Evolutionary conservation across 768 basidiomycete genomes (phyloP).

Genomic region (Auriculariales sp.): DNA sequence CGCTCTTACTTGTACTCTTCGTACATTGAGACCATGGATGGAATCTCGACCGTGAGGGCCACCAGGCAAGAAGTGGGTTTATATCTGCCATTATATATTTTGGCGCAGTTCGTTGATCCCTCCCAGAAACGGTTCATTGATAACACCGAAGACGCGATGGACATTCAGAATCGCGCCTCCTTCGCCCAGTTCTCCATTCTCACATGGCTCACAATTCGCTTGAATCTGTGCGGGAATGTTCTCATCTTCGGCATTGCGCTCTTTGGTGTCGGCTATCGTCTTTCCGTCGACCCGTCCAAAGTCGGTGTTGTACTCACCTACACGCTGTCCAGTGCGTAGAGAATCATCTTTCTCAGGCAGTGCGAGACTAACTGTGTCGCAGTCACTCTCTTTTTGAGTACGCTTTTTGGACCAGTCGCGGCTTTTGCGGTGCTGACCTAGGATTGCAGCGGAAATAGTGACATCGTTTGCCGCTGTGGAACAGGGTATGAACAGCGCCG

Average conservation of each 20-base stretch:
- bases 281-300: conserved; percentile 40
- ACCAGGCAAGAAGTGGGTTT: conserved; percentile 22
- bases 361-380: no score
- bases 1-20: conserved; percentile 44
- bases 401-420: background rate
- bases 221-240: conserved; percentile 52
- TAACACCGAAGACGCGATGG: conserved; percentile 38
- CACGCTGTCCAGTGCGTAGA: conserved; percentile 15
- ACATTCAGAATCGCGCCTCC: conserved; percentile 48
- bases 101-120: conserved; percentile 7
- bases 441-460: conserved; percentile 33
- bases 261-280: conserved; percentile 49
- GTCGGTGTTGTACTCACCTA: conserved; percentile 52
- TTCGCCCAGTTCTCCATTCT: conserved; percentile 44
- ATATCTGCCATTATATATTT: background rate
- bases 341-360: background rate
- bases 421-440: background rate
- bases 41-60: conserved; percentile 47
- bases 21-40: conserved; percentile 49
- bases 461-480: conserved; percentile 43
- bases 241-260: conserved; percentile 55
- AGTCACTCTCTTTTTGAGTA: conserved; percentile 4
- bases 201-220: conserved; percentile 45
- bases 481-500: conserved; percentile 61
- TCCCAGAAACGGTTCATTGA: conserved; percentile 29